phyloP scores from a whole-genome alignment of 2,329 filamentous ascomycete species.

The Aspergillus brasiliensis region DNA sequence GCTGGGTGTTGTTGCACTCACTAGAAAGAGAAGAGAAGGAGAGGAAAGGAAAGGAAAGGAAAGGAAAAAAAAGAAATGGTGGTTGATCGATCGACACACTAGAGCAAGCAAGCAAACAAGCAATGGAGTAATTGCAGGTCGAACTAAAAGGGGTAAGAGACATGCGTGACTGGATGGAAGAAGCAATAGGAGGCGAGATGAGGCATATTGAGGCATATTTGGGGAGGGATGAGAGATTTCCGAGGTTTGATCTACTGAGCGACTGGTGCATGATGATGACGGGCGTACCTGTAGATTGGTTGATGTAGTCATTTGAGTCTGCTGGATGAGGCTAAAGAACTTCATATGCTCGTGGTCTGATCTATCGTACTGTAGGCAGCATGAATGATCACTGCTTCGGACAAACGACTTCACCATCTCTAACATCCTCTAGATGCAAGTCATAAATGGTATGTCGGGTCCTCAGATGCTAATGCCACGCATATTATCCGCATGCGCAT shows the following conservation, averaged over 20 bases:
- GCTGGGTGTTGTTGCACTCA: not conserved
- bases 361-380: not conserved
- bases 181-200: no score
- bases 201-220: no score
- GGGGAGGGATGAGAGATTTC: no score
- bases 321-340: not conserved
- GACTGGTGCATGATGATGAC: no score
- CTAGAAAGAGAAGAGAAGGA: no score
- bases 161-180: not conserved
- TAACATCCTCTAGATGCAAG: not conserved
- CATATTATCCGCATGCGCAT: not conserved
- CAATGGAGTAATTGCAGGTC: not conserved
- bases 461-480: not conserved
- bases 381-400: not conserved
- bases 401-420: not conserved
- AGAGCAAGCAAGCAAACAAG: not conserved
- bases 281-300: not conserved
- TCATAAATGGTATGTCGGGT: not conserved
- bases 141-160: not conserved
- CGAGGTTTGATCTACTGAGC: no score
- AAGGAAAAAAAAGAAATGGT: no score
- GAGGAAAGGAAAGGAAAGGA: no score
- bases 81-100: not conserved
- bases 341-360: not conserved
- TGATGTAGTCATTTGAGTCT: not conserved